Evolutionary conservation across 2,329 filamentous ascomycete species (phyloP), one percentile per base, ranked within the genome.

Genomic region (Phoma sp.): DNA sequence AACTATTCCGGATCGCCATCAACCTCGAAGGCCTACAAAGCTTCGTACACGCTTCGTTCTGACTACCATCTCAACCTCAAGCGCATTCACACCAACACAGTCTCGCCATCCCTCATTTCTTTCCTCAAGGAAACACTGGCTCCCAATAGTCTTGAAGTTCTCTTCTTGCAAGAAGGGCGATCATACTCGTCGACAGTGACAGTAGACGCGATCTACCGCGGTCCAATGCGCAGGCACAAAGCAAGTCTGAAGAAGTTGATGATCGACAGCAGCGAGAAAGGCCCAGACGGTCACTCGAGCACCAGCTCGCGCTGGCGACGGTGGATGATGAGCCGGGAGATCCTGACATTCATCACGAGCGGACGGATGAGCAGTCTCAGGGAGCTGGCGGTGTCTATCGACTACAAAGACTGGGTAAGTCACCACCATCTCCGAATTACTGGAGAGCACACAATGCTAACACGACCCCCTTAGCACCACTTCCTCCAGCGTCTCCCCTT

Each of bases 61-160:
- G 73, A 76, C 37, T 77, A 76, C 33, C 61, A 67, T 25, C 78
- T 95, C 9, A 84, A 83, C 4, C 76, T 95, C 46, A 92, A 88
- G 73, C 84, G 87, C 59, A 82, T 95, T 11, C 89, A 93, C 66
- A 91, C 89, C 1, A 89, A 95, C 72, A 82, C 81, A 10, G 87
- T 89, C 2, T 89, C 89, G 1, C 78, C 83, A 7, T 80, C 87
- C 23, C 77, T 95, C 13, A 85, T 95, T 48, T 80, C 81, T 1
- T 93, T 95, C 67, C 79, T 95, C 58, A 90, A 88, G 64, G 89
- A 93, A 57, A 88, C 89, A 0, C 79, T 95, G 33, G 87, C 87
- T 18, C 90, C 90, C 1, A 90, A 95, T 70, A 89, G 85, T 25
- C 78, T 95, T n/a, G 89, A 95, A 72, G 86, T 86, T 7, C 79